Base-by-base conservation (phyloP, 2,329 filamentous ascomycete species). In the Fusarium sarcochroum region DNA sequence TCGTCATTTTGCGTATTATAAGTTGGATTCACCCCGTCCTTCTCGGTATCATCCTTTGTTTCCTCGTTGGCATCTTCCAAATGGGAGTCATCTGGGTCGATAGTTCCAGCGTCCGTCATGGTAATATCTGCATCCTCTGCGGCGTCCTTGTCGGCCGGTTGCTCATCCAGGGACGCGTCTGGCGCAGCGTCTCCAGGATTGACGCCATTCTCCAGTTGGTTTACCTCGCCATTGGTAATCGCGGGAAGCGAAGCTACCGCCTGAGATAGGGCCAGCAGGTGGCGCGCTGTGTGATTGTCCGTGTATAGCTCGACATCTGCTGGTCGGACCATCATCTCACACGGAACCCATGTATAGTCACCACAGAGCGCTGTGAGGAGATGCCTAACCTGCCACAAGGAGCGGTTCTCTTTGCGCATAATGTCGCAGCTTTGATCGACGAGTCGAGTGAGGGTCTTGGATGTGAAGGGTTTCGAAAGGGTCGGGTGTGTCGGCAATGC, bases 401-500 rank as follows among this genome's bases (percentile, higher is more conserved):
- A 89, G 25, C 84, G 83, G 66, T 91, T 91, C 76, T 96, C 93
- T 75, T 91, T 91, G 58, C 92, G 89, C 82, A 93, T 88, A 70
- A 93, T 90, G 58, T 87, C 85, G 68, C 88, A 86, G 55, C 89
- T 90, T 78, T 94, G 90, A 44, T 84, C 84, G 18, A 90, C 88
- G 56, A 97, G 86, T 67, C 92, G 87, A 49, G 88, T 90, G 18
- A 96, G 84, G 13, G 91, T 92, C 69, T 88, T 90, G 49, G 91
- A 93, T 15, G 86, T 90, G 76, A 93, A 96, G 0, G 93, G 89
- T 70, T 89, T 85, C 63, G 91, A 93, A 40, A 94, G 83, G 23
- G 91, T 91, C 51, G 92, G 90, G 76, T 96, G 93, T 57, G 85
- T 86, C 15, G 91, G 87, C 17, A 97, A 84, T 62, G 94, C 91